Conservation (phyloP, 768 basidiomycete genomes). For the Galerina marginata region DNA sequence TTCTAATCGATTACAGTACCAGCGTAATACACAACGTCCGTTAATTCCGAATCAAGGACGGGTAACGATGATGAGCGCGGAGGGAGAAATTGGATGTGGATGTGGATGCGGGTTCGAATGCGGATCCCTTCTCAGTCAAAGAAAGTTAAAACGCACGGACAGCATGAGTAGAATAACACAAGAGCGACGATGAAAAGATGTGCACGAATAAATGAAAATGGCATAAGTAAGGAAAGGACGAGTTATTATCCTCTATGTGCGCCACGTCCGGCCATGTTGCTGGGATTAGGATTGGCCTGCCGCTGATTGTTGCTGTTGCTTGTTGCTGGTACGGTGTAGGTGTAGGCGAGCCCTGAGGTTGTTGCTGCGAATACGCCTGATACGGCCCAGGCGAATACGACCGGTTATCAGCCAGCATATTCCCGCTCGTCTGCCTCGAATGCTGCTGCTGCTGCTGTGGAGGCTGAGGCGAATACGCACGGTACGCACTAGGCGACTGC, state of each 20-base stretch:
- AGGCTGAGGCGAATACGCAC: constrained; percentile 27
- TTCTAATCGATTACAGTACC: constrained; percentile 29
- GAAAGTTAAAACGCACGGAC: background rate
- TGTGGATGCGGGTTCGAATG: background rate
- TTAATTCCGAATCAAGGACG: constrained; percentile 13
- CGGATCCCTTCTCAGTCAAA: constrained; percentile 3
- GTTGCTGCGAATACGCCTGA: constrained; percentile 26
- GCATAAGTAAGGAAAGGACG: constrained; percentile 9
- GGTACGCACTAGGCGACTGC: constrained; percentile 26
- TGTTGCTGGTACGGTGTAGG: constrained; percentile 32
- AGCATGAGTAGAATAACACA: background rate
- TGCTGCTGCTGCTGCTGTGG: constrained; percentile 37
- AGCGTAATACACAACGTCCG: constrained; percentile 31
- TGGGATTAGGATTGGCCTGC: constrained; percentile 27
- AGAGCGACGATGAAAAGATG: background rate
- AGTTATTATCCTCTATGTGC: constrained; percentile 35
- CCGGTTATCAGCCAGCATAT: constrained; percentile 22
- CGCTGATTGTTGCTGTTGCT: constrained; percentile 22
- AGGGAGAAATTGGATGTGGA: background rate
- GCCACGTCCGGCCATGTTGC: constrained; percentile 48
- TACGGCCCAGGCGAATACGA: constrained; percentile 27
- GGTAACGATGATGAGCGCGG: constrained; percentile 4
- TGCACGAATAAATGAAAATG: background rate
- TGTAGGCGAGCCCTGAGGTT: constrained; percentile 16
- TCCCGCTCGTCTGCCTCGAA: constrained; percentile 23